A percentile compares a stretch with the other conserved stretches of the same genome.
Evolutionary conservation across 306 rosid genomes (phyloP).

Genomic region (Trifolium fragiferum): DNA sequence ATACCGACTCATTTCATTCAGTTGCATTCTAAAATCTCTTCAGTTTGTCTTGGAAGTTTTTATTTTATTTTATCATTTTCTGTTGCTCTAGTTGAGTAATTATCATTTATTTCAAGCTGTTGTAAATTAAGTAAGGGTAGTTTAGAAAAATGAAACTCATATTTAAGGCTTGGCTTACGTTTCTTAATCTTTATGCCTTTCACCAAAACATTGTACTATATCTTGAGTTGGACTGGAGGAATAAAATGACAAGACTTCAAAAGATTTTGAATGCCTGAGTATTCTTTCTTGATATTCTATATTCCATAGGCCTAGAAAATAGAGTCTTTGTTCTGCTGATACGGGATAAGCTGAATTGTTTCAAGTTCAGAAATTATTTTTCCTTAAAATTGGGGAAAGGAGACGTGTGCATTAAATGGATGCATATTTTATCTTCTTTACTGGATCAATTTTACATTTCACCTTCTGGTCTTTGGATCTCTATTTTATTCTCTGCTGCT

Average conservation of each 20-base stretch:
- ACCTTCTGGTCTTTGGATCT: neutral
- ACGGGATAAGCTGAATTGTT: neutral
- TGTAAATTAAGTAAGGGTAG: neutral
- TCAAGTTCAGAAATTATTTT: neutral
- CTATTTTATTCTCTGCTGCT: neutral
- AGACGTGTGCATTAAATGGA: slow-evolving; percentile 1
- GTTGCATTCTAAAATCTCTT: neutral
- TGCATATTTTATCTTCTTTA: slow-evolving; percentile 7
- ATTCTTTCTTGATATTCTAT: slow-evolving; percentile 9
- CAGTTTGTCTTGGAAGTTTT: neutral
- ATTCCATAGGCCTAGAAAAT: neutral
- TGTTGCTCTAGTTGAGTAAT: slow-evolving; percentile 10
- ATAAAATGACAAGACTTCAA: slow-evolving; percentile 8
- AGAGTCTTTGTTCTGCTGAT: neutral
- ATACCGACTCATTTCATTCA: neutral
- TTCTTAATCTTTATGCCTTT: slow-evolving; percentile 6
- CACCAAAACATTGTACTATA: neutral
- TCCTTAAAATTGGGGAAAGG: slow-evolving; percentile 2
- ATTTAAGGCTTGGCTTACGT: neutral
- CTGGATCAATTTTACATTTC: neutral
- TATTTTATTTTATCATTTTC: neutral
- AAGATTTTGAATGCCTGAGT: neutral
- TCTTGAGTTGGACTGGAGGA: slow-evolving; percentile 16
- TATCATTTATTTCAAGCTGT: slow-evolving; percentile 3
- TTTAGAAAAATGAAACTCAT: slow-evolving; percentile 7